Percentiles rank a stretch among this genome's conserved stretches.
Conservation (phyloP, 495 filamentous ascomycete species). For the Penicillium desertorum region DNA sequence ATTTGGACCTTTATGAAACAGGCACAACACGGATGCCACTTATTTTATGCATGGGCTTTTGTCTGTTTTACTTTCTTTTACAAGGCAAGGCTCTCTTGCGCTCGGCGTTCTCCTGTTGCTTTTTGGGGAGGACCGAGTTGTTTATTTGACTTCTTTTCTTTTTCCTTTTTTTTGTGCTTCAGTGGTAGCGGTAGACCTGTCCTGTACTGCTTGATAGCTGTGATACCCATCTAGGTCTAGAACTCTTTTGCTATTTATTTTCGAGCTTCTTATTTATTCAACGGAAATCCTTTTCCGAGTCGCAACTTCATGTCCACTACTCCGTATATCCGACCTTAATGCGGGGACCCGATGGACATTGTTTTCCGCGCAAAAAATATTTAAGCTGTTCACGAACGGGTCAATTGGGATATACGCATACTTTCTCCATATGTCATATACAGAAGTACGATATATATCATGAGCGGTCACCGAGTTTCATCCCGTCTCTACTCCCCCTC, state of each 20-base stretch:
- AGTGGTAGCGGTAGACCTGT: constrained; percentile 31
- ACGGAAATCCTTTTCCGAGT: constrained; percentile 22
- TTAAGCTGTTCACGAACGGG: constrained; percentile 3
- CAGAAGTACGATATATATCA: background rate
- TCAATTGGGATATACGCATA: background rate
- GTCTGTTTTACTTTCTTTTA: background rate
- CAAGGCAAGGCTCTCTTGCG: background rate
- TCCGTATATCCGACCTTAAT: background rate
- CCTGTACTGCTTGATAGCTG: constrained; percentile 34
- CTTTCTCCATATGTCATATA: background rate
- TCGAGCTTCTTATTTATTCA: background rate
- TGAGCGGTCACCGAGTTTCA: constrained; percentile 21
- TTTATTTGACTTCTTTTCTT: constrained; percentile 5
- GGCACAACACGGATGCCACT: constrained; percentile 1
- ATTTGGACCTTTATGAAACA: constrained; percentile 3
- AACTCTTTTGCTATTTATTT: constrained; percentile 12
- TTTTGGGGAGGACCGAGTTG: constrained; percentile 1
- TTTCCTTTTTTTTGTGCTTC: constrained; percentile 16
- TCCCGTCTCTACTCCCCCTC: constrained; percentile 27
- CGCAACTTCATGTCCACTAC: background rate
- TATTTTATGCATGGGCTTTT: constrained; percentile 6
- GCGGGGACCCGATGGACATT: constrained; percentile 25
- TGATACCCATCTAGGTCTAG: constrained; percentile 33
- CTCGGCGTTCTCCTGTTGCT: constrained; percentile 6
- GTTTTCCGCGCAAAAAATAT: constrained; percentile 20